Evolutionary conservation across 148 eudicot genomes (phyloP).

Genomic region (Camellia sinensis): DNA sequence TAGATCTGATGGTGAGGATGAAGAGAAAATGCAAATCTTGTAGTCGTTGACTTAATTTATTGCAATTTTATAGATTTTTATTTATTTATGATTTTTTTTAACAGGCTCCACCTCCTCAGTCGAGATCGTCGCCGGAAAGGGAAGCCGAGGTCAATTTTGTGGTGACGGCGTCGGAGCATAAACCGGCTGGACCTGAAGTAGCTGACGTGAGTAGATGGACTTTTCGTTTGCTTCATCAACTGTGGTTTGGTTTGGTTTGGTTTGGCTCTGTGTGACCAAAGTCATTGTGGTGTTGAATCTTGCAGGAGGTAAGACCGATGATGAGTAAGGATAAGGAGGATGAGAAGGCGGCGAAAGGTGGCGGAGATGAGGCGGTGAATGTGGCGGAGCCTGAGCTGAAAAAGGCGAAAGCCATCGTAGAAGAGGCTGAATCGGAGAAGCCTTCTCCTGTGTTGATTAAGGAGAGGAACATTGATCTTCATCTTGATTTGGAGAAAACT

Average conservation of each 20-base stretch:
- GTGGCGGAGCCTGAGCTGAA: conserved; percentile 35
- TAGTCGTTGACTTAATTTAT: background rate
- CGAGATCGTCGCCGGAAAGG: conserved; percentile 68
- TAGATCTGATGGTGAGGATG: conserved; percentile 90
- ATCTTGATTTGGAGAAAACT: conserved; percentile 54
- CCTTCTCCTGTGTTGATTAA: background rate
- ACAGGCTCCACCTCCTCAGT: conserved; percentile 84
- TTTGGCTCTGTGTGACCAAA: conserved; percentile 20
- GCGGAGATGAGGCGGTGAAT: conserved; percentile 29
- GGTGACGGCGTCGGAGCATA: conserved; percentile 31
- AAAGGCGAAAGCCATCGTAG: conserved; percentile 21
- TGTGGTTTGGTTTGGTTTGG: conserved; percentile 17
- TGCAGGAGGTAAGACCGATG: conserved; percentile 29
- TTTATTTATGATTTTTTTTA: background rate
- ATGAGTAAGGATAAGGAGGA: conserved; percentile 25
- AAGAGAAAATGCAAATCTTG: background rate
- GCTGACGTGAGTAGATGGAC: conserved; percentile 47
- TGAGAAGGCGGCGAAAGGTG: conserved; percentile 18
- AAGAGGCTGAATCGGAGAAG: conserved; percentile 29
- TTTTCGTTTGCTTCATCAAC: background rate
- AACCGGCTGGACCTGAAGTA: conserved; percentile 32
- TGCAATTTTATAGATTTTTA: background rate
- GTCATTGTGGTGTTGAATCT: background rate
- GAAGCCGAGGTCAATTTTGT: conserved; percentile 35
- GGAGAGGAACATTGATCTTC: conserved; percentile 42